Evolutionary conservation across 2,329 filamentous ascomycete species (phyloP).

Genomic region (Curvularia sp.): DNA sequence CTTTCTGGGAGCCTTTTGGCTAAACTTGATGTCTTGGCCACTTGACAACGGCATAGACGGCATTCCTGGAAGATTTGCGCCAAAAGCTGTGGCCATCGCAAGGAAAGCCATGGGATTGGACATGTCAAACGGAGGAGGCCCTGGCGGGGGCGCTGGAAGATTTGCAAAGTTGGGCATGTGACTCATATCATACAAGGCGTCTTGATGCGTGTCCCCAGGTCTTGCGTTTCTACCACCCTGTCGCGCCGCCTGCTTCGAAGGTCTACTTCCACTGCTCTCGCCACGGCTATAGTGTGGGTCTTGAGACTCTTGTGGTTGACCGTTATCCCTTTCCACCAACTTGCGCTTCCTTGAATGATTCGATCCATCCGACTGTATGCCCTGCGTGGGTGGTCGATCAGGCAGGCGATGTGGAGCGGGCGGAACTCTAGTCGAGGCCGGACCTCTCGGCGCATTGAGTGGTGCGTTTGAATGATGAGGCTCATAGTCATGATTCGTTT

Average conservation of each 20-base stretch:
- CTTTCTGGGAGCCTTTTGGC: constrained; percentile 42
- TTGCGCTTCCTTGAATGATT: constrained; percentile 61
- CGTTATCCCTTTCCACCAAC: constrained; percentile 62
- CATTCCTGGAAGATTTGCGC: constrained; percentile 53
- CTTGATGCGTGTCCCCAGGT: constrained; percentile 16
- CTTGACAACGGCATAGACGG: constrained; percentile 36
- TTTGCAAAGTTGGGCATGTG: constrained; percentile 25
- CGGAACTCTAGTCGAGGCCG: constrained; percentile 23
- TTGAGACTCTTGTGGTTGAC: constrained; percentile 49
- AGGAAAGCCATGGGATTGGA: constrained; percentile 68
- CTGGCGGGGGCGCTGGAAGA: constrained; percentile 52
- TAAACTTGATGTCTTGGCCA: constrained; percentile 43
- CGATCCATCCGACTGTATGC: constrained; percentile 16
- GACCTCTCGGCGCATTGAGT: constrained; percentile 34
- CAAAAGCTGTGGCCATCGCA: constrained; percentile 62
- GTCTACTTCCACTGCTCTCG: constrained; percentile 48
- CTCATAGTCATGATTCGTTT: constrained; percentile 31
- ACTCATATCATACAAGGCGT: constrained; percentile 14
- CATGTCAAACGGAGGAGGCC: constrained; percentile 63
- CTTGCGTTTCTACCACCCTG: constrained; percentile 44
- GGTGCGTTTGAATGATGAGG: constrained; percentile 25
- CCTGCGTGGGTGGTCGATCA: constrained; percentile 20
- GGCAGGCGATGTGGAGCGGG: constrained; percentile 20
- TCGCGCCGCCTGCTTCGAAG: constrained; percentile 65
- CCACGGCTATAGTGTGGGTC: constrained; percentile 49